Conservation (phyloP, 768 basidiomycete genomes). For the Tephrocybe sp. region DNA sequence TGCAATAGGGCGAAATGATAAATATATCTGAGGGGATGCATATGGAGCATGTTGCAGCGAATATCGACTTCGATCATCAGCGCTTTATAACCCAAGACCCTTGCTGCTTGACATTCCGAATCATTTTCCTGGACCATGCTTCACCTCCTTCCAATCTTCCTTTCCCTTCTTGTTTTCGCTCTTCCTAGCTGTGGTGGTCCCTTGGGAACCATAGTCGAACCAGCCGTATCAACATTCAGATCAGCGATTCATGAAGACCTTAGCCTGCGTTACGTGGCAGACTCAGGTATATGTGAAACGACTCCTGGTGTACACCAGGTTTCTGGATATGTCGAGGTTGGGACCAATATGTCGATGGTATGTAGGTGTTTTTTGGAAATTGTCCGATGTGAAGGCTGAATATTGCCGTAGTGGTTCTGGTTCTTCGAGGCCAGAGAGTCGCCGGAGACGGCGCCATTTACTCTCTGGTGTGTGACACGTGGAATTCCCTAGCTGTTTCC, state of each 20-base stretch:
- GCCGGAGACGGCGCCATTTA: conserved; percentile 63
- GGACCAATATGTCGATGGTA: conserved; percentile 57
- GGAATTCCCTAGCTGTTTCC: too few species aligned
- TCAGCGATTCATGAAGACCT: conserved; percentile 23
- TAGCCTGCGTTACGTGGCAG: conserved; percentile 44
- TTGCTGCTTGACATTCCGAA: too few species aligned
- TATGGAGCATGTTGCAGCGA: too few species aligned
- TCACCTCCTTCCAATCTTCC: too few species aligned
- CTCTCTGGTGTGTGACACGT: conserved; percentile 55
- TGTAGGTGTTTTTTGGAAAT: conserved; percentile 4
- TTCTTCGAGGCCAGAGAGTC: conserved; percentile 63
- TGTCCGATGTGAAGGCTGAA: neutral
- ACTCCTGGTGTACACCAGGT: conserved; percentile 57
- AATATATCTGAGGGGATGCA: too few species aligned
- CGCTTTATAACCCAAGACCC: too few species aligned
- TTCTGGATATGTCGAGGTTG: conserved; percentile 62
- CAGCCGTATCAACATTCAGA: conserved; percentile 27
- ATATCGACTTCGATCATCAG: too few species aligned
- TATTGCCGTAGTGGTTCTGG: conserved; percentile 59
- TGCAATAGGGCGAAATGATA: too few species aligned
- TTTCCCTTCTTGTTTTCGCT: too few species aligned
- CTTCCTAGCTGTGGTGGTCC: too few species aligned
- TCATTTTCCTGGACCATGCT: too few species aligned
- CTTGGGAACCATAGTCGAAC: conserved; percentile 23
- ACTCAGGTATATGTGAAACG: conserved; percentile 66